Conservation (phyloP, 805 yeast genomes). For the Debaryomyces prosopidis region DNA sequence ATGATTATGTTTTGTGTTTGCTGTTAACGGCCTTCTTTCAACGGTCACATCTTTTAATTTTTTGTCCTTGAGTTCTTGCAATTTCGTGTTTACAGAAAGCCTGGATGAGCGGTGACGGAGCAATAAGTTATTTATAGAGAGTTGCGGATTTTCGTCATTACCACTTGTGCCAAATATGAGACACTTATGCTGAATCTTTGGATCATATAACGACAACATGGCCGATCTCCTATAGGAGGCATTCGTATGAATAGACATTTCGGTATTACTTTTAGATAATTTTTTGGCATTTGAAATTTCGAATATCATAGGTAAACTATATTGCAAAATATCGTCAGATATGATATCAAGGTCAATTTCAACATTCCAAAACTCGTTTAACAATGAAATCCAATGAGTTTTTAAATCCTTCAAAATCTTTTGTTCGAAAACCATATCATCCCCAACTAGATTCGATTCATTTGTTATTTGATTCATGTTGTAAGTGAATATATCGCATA, state of each 20-base stretch:
- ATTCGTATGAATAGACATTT: conserved; percentile 41
- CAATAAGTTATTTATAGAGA: conserved; percentile 37
- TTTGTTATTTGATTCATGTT: conserved; percentile 41
- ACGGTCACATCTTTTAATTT: conserved; percentile 2
- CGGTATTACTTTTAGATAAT: conserved; percentile 33
- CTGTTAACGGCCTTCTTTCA: conserved; percentile 8
- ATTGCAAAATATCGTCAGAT: conserved; percentile 8
- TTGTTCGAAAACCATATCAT: conserved; percentile 30
- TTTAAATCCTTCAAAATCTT: conserved; percentile 41
- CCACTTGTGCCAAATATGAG: conserved; percentile 23
- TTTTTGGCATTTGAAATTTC: conserved; percentile 22
- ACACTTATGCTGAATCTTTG: conserved; percentile 34
- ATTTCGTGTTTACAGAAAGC: conserved; percentile 28
- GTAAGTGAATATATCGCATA: conserved; percentile 49
- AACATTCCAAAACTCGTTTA: conserved; percentile 33
- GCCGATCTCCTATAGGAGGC: conserved; percentile 46
- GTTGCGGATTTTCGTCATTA: conserved; percentile 36
- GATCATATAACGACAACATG: conserved; percentile 45
- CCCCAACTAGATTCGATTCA: conserved; percentile 28
- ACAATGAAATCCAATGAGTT: conserved; percentile 38
- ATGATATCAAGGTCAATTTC: conserved; percentile 19
- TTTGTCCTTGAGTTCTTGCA: conserved; percentile 22
- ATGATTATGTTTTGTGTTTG: conserved; percentile 30
- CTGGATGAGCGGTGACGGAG: conserved; percentile 41
- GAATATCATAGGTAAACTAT: conserved; percentile 25